Base-by-base conservation (phyloP, 306 rosid genomes). In the Ceratonia siliqua region DNA sequence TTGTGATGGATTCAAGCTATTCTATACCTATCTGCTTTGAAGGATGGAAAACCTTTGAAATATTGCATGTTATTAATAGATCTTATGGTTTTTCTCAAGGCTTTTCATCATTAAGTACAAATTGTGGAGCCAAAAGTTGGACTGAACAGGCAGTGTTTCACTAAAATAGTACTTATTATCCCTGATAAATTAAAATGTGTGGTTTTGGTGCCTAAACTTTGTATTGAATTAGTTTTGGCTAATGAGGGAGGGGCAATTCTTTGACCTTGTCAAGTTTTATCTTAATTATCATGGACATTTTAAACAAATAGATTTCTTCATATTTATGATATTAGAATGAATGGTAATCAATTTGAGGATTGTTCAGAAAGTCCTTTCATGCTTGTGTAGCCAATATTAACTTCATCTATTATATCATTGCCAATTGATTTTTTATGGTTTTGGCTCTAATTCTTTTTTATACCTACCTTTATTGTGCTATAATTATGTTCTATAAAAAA, bases 341-440 rank as follows among this genome's bases (percentile, higher is more conserved):
- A 62, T 42, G 20, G 38, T 43, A 45, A 54, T 36, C 55, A 53
- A 27, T 41, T 62, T 62, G 65, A 22, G 48, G 58, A 46, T 71
- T 71, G 58, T 65, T 28, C 54, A 38, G 48, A 64, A 76, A 55
- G 22, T 68, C 39, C 21, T 58, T 63, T 70, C 32, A 49, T 66
- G 17, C 53, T 46, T 56, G 61, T 18, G 57, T 39, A 32, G 62
- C 41, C 36, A 32, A 67, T 7, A 22, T 35, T 42, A 64, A 70
- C 48, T 41, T 64, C 43, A 14, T 68, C 70, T 69, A 39, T 38
- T 74, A 14, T 70, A 59, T 38, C 36, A 41, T 68, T 81, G 55
- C 45, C 8, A 30, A 66, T 59, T 52, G 79, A 76, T 70, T 32
- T 68, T 70, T 79, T 30, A 13, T 2, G 6, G 12, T 49, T 54